Percentiles rank a stretch among this genome's conserved stretches.
Evolutionary conservation across 192 early-diverging fungal species (phyloP).

Genomic region (Linnemannia schmuckeri): DNA sequence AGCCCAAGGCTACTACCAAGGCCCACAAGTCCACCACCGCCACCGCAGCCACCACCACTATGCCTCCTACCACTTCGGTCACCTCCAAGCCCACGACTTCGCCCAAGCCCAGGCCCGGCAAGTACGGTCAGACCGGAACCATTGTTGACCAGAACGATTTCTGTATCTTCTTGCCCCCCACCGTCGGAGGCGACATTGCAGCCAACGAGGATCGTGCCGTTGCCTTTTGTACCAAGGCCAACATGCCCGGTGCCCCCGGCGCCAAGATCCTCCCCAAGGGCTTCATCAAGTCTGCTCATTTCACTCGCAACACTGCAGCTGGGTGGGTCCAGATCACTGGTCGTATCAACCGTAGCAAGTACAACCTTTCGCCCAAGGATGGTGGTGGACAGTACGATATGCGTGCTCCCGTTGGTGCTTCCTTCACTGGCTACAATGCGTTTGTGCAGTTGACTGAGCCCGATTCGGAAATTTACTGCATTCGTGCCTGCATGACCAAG

Average conservation of each 20-base stretch:
- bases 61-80: background rate
- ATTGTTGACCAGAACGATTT: constrained; percentile 46
- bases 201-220: constrained; percentile 60
- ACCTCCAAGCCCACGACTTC: background rate
- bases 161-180: constrained; percentile 65
- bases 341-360: constrained; percentile 57
- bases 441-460: constrained; percentile 70
- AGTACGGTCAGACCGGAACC: constrained; percentile 31
- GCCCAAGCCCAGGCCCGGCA: constrained; percentile 6
- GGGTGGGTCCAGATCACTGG: constrained; percentile 67
- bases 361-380: constrained; percentile 49
- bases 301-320: constrained; percentile 16
- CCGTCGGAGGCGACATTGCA: constrained; percentile 50
- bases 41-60: background rate
- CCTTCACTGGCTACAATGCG: constrained; percentile 60
- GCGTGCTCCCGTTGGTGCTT: constrained; percentile 58
- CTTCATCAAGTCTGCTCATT: constrained; percentile 62
- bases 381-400: constrained; percentile 68
- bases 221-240: constrained; percentile 55
- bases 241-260: constrained; percentile 49
- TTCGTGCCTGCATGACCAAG: constrained; percentile 59
- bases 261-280: constrained; percentile 48
- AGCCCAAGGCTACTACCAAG: background rate
- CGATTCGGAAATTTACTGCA: constrained; percentile 60
- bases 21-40: background rate